These are phyloP conservation scores for Aspergillus sojae DNA, from an alignment of 2,329 filamentous ascomycete genomes.

Conservation along the genomic window DNA sequence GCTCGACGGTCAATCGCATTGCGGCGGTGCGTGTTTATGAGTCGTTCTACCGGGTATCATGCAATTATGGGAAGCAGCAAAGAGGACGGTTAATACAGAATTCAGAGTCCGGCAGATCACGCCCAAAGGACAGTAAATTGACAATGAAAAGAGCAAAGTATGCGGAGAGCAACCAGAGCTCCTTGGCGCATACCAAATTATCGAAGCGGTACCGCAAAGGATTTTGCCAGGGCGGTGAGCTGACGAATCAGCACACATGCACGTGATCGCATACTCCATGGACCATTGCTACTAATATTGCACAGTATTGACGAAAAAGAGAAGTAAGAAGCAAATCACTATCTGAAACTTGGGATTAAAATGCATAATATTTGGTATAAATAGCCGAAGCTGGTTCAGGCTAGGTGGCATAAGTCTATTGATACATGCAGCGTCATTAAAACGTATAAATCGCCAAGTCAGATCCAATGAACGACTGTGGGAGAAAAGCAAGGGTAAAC, in stretches of 20 bases:
- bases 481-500: conserved; percentile 11
- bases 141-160: conserved; percentile 1
- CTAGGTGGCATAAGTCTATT: conserved; percentile 14
- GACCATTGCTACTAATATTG: not conserved
- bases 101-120: not conserved
- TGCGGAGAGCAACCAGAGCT: conserved; percentile 13
- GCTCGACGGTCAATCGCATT: conserved; percentile 95
- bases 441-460: conserved; percentile 12
- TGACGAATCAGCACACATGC: conserved; percentile 4
- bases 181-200: conserved; percentile 14
- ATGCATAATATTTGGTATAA: not conserved
- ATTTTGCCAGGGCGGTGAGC: conserved; percentile 24
- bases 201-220: conserved; percentile 11
- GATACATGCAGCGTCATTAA: conserved; percentile 21
- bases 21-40: conserved; percentile 30
- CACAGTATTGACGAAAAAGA: not conserved
- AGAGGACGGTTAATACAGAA: not conserved
- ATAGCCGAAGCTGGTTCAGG: not conserved
- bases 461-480: conserved; percentile 3
- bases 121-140: not conserved
- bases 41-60: conserved; percentile 23
- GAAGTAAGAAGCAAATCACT: not conserved
- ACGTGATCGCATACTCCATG: not conserved
- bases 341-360: not conserved
- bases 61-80: not conserved